phyloP scores from a whole-genome alignment of 163 green algal species.

The Chlamydomonas reinhardtii region DNA sequence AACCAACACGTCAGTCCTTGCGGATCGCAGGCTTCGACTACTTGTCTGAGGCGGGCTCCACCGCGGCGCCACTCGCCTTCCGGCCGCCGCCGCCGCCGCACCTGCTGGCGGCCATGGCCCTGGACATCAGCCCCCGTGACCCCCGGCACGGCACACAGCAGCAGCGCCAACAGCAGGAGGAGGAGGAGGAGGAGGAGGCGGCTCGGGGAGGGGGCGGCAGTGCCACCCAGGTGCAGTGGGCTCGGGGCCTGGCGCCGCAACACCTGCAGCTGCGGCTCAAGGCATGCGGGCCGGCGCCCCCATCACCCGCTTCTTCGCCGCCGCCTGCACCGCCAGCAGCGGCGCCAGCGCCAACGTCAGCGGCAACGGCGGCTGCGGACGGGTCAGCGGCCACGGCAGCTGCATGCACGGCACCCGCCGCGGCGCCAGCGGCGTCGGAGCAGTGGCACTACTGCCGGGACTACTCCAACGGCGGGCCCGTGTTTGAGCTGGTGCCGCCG shows the following conservation, averaged over 20 bases:
- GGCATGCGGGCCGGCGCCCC: too few species aligned
- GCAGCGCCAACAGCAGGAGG: not conserved
- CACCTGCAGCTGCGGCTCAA: too few species aligned
- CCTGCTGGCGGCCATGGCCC: too few species aligned
- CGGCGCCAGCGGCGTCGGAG: too few species aligned
- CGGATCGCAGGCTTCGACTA: conserved; percentile 64
- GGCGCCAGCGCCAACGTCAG: too few species aligned
- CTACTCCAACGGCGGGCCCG: conserved; percentile 78
- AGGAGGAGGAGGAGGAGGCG: not conserved
- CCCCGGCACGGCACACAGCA: not conserved
- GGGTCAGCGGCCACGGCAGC: too few species aligned
- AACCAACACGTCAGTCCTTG: not conserved
- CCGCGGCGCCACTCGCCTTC: conserved; percentile 65
- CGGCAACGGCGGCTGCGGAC: too few species aligned
- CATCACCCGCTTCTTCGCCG: not conserved
- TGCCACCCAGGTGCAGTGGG: too few species aligned
- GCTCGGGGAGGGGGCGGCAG: too few species aligned
- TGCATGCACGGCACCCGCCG: not conserved
- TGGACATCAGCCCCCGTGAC: not conserved
- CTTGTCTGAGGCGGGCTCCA: conserved; percentile 69
- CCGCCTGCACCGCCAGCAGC: too few species aligned
- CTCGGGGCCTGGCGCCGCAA: too few species aligned
- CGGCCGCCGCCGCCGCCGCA: not conserved
- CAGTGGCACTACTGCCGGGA: conserved; percentile 56
- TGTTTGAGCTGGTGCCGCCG: conserved; percentile 41